These are phyloP conservation scores for Thalassiosira ordinaria DNA, from an alignment of 352 stramenopile genomes.

Conservation along the genomic window DNA sequence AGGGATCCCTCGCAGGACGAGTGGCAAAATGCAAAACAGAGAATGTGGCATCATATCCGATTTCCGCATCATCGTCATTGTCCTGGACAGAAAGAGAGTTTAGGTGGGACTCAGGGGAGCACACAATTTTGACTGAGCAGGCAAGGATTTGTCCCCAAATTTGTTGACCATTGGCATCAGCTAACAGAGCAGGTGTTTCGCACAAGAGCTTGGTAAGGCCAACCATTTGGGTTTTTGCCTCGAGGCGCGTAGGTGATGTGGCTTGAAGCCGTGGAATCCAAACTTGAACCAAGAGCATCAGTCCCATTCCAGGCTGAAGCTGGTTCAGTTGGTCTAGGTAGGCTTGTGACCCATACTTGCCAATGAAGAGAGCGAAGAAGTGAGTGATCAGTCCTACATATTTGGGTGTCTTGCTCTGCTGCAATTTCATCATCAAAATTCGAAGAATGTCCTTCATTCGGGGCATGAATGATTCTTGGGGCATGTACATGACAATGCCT, in stretches of 20 bases:
- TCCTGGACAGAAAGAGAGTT: constrained; percentile 84
- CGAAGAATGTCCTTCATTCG: constrained; percentile 92
- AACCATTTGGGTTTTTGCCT: constrained; percentile 88
- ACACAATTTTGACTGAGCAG: constrained; percentile 72
- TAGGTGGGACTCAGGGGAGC: constrained; percentile 75
- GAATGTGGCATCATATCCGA: constrained; percentile 92
- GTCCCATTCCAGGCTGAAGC: constrained; percentile 88
- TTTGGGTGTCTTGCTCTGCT: constrained; percentile 90
- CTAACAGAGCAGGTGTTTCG: constrained; percentile 88
- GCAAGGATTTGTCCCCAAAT: constrained; percentile 69
- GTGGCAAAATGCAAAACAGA: constrained; percentile 92
- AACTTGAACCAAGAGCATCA: constrained; percentile 74
- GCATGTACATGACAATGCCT: constrained; percentile 90
- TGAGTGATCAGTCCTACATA: constrained; percentile 89
- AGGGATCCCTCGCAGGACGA: constrained; percentile 88
- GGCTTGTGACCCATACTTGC: constrained; percentile 88
- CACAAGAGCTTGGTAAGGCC: constrained; percentile 91
- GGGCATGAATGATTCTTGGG: constrained; percentile 77
- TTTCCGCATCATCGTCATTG: constrained; percentile 73
- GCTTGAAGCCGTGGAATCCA: constrained; percentile 65
- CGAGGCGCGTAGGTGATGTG: constrained; percentile 45
- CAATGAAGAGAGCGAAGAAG: constrained; percentile 91
- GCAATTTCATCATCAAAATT: constrained; percentile 93
- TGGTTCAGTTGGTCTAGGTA: constrained; percentile 89
- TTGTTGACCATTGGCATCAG: constrained; percentile 68